A percentile compares a stretch with the other conserved stretches of the same genome.
Evolutionary conservation across 73 alveolate genomes (phyloP).

Genomic region (Uronychia setigera): DNA sequence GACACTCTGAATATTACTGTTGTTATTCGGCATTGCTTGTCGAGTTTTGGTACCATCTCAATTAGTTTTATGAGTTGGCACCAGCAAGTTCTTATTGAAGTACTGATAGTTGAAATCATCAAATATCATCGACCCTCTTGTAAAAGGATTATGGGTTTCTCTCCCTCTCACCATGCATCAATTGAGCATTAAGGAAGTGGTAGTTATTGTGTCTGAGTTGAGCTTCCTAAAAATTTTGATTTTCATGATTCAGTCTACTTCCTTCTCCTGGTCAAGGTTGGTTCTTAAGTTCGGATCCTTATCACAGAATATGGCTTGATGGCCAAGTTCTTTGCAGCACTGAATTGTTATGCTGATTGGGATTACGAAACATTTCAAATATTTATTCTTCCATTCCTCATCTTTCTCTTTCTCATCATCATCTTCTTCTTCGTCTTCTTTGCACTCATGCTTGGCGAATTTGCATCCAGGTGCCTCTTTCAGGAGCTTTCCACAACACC

Average conservation of each 20-base stretch:
- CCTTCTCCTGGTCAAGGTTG: conserved; percentile 43
- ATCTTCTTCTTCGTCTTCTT: conserved; percentile 81
- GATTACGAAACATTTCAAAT: conserved; percentile 7
- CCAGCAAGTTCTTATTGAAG: conserved; percentile 35
- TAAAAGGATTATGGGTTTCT: conserved; percentile 28
- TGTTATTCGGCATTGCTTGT: neutral
- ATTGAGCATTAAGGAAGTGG: conserved; percentile 27
- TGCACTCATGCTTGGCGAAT: conserved; percentile 70
- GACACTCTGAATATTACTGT: neutral
- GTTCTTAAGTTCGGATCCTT: conserved; percentile 54
- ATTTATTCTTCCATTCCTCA: conserved; percentile 29
- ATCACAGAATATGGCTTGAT: conserved; percentile 14
- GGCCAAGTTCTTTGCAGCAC: conserved; percentile 63
- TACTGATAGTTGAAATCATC: conserved; percentile 60
- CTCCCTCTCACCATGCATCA: conserved; percentile 9
- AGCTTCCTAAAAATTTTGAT: conserved; percentile 32
- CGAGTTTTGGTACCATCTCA: neutral
- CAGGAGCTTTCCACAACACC: conserved; percentile 81
- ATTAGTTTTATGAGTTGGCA: conserved; percentile 1
- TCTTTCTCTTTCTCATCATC: conserved; percentile 50
- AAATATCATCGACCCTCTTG: conserved; percentile 50
- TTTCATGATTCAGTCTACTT: conserved; percentile 48
- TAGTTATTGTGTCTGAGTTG: conserved; percentile 17
- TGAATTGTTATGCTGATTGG: conserved; percentile 39
- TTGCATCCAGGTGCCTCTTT: conserved; percentile 76